phyloP scores from a whole-genome alignment of 1,284 basidiomycete genomes.

The Cutaneotrichosporon dermatis region DNA sequence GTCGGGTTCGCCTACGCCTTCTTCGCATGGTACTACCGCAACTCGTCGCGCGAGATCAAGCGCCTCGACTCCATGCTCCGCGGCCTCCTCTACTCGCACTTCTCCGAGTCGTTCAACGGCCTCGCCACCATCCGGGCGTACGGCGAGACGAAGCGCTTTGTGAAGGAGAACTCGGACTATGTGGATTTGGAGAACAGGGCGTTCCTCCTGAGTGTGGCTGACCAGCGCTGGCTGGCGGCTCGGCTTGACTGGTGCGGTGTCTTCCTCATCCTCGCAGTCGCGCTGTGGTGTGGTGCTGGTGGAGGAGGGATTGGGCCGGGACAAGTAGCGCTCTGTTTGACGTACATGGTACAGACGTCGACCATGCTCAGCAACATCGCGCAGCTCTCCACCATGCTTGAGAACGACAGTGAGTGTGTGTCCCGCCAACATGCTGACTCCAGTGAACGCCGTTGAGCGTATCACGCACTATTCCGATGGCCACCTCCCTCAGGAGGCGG shows the following conservation, averaged over 20 bases:
- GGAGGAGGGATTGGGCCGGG: constrained; percentile 57
- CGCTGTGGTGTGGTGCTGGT: constrained; percentile 47
- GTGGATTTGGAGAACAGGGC: constrained; percentile 85
- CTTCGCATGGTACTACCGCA: constrained; percentile 74
- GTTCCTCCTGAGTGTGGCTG: constrained; percentile 70
- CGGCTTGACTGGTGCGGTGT: constrained; percentile 68
- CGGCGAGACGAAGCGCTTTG: constrained; percentile 64
- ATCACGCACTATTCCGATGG: constrained; percentile 60
- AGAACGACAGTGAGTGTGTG: constrained; percentile 1
- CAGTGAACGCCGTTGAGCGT: constrained; percentile 62
- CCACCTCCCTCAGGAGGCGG: constrained; percentile 58
- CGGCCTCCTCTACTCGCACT: constrained; percentile 71
- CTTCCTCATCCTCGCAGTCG: constrained; percentile 60
- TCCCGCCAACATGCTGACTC: background rate
- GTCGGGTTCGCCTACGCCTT: constrained; percentile 56
- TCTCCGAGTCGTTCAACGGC: constrained; percentile 78
- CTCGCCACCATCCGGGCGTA: constrained; percentile 83
- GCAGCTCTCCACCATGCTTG: constrained; percentile 55
- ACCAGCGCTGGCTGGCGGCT: constrained; percentile 63
- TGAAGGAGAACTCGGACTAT: constrained; percentile 64
- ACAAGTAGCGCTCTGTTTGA: constrained; percentile 66
- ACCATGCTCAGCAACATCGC: constrained; percentile 51
- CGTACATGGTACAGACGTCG: constrained; percentile 53
- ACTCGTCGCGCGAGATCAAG: constrained; percentile 84
- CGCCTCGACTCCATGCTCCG: constrained; percentile 41